Evolutionary conservation across 192 early-diverging fungal species (phyloP), one percentile per base, ranked within the genome.

Genomic region (Spizellomyces punctatus): DNA sequence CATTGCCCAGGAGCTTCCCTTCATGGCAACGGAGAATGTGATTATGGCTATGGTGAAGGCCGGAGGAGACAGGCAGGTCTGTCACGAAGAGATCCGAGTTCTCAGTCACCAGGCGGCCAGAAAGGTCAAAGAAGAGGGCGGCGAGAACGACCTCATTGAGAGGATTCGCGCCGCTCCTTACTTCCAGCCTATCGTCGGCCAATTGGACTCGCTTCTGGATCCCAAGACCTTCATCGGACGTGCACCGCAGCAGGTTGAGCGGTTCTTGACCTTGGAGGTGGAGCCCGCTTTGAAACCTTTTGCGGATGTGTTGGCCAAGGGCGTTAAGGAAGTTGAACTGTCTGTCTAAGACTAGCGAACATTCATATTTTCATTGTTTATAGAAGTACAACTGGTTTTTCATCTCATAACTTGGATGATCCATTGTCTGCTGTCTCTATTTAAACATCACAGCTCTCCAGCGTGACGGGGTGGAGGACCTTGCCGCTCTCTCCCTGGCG

Each of bases 1-100:
- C 44, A 98, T 99, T 80, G 67, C 79, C 64, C 93, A 95, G 80
- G 97, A 99, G 79, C 82, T 99, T 49, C 97, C 97, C 57, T 99
- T 99, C 80, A 99, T 98, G 97, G 97, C 97, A n/a, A 99, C 97
- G 21, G 97, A 99, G 80, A 99, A 99, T 83, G 87, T 99, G 60
- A 99, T 99, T 81, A 99, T 99, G 96, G 95, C 93, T 46, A 95
- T 97, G 90, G 95, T 98, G 49, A 94, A 95, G 85, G 91, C 89
- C 77, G 95, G 94, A 48, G 97, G 94, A 42, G 95, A 99, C 79
- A 83, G 95, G 54, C 95, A 99, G 78, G 89, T 89, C 61, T 97
- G 95, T 73, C 97, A 99, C 79, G 96, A 99, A 78, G 87, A 96
- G 78, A 96, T 99, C 76, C 91, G 96, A 63, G 95, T 99, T 19